Conservation (phyloP, 2,329 filamentous ascomycete species). For the Aspergillus uvarum region DNA sequence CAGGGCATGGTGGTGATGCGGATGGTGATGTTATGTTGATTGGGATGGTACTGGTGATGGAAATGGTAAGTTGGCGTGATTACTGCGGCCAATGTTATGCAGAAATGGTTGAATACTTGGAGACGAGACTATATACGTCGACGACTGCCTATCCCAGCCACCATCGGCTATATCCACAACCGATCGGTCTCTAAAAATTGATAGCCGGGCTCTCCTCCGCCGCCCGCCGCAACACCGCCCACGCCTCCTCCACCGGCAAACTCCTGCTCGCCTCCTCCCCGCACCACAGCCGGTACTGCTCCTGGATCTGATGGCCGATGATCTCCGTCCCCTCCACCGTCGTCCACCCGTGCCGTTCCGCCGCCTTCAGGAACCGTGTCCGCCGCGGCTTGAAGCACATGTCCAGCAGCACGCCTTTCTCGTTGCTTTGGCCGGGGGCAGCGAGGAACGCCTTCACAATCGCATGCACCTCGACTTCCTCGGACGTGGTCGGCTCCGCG, state of each 20-base stretch:
- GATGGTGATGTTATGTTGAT: too few relatives aligned
- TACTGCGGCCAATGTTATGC: too few relatives aligned
- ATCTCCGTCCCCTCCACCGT: slow-evolving; percentile 43
- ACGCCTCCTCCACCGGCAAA: slow-evolving; percentile 31
- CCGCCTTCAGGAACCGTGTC: slow-evolving; percentile 40
- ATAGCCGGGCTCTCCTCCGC: slow-evolving; percentile 37
- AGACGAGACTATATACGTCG: too few relatives aligned
- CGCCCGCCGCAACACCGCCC: slow-evolving; percentile 32
- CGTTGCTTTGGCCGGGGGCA: background rate
- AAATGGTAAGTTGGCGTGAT: too few relatives aligned
- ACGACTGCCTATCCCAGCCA: too few relatives aligned
- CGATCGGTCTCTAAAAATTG: slow-evolving; percentile 25
- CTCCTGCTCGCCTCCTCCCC: slow-evolving; percentile 27
- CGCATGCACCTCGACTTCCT: slow-evolving; percentile 28
- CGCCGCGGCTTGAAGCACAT: slow-evolving; percentile 47
- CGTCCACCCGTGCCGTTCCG: slow-evolving; percentile 34
- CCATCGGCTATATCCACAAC: slow-evolving; percentile 4
- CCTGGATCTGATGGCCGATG: slow-evolving; percentile 44
- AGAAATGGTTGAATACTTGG: too few relatives aligned
- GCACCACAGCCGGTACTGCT: slow-evolving; percentile 43
- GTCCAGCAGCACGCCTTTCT: slow-evolving; percentile 40
- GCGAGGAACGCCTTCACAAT: slow-evolving; percentile 32
- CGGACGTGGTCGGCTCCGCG: slow-evolving; percentile 30
- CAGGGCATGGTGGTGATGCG: background rate
- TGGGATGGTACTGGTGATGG: too few relatives aligned